Evolutionary conservation across 352 stramenopile genomes (phyloP), one percentile per base, ranked within the genome.

Genomic region (Pythium plurisporium): DNA sequence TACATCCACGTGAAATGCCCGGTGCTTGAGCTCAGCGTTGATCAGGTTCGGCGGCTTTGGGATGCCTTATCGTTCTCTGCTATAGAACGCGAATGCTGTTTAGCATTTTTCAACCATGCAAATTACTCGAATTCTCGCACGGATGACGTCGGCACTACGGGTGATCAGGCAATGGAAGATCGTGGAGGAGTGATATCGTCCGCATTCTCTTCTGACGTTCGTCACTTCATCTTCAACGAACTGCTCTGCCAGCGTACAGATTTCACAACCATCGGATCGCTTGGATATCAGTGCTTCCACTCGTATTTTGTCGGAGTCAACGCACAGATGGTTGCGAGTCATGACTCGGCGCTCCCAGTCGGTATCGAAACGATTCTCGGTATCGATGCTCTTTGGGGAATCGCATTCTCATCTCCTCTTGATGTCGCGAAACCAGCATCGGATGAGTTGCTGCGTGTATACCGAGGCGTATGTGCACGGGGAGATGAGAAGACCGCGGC

Each of bases 261-360:
- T 61, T 91, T 90, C 22, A 53, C 62, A 42, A 83, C 75, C 5
- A 68, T 95, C 37, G 82, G 84, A 4, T 76, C 67, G 14, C 70
- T 90, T 51, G 86, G 86, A 2, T 95, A 94, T 61, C 84, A 87
- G 47, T 95, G 86, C 45, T 95, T 95, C 26, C 82, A 93, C 56
- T 91, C 82, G 12, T 95, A 91, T 37, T 95, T 95, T 55, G 72
- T 91, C 11, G 78, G 70, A 1, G 38, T 95, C 34, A 95, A 95
- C 55, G 65, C 75, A 14, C 36, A 62, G 10, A 17, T 36, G 6
- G 25, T 59, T 11, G 19, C 33, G 14, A 47, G 30, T 27, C 27
- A 55, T 10, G 36, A 50, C 9, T 4, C 29, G 12, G 41, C 42
- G n/a, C 1, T 9, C 4, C 30, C 56, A 5, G 22, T 51, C 34